Percentiles rank a stretch among this genome's conserved stretches.
These are phyloP conservation scores for Barbarea vulgaris DNA, from an alignment of 345 rosid genomes.

Conservation along the genomic window DNA sequence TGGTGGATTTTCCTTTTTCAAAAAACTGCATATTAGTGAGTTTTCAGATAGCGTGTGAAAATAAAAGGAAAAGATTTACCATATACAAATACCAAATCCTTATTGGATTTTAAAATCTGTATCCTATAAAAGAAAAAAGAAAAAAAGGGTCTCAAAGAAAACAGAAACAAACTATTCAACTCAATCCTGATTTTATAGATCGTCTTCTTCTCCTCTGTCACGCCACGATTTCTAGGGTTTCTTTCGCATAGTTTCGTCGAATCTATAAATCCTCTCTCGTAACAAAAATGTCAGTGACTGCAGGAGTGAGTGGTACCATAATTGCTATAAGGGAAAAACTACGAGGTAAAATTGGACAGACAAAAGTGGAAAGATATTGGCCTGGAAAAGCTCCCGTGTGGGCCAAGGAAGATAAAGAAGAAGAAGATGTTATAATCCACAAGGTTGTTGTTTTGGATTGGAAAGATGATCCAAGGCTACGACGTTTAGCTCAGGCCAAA, in stretches of 20 bases:
- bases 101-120: neutral
- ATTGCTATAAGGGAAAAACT: slow-evolving; percentile 65
- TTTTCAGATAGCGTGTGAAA: neutral
- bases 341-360: slow-evolving; percentile 66
- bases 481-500: slow-evolving; percentile 62
- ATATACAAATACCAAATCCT: neutral
- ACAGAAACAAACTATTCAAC: neutral
- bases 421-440: slow-evolving; percentile 57
- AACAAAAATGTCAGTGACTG: slow-evolving; percentile 65
- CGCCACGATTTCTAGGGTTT: slow-evolving; percentile 19
- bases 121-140: neutral
- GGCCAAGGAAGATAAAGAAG: slow-evolving; percentile 67
- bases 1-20: neutral
- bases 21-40: neutral
- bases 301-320: slow-evolving; percentile 60
- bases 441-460: slow-evolving; percentile 51
- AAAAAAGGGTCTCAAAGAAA: neutral
- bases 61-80: neutral
- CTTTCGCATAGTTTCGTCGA: neutral
- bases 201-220: neutral
- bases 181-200: neutral
- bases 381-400: slow-evolving; percentile 72
- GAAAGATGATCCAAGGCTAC: slow-evolving; percentile 64
- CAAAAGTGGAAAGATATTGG: slow-evolving; percentile 72
- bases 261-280: neutral